These are phyloP conservation scores for Chalciporus sp. DNA, from an alignment of 1,284 basidiomycete species.

Conservation along the genomic window DNA sequence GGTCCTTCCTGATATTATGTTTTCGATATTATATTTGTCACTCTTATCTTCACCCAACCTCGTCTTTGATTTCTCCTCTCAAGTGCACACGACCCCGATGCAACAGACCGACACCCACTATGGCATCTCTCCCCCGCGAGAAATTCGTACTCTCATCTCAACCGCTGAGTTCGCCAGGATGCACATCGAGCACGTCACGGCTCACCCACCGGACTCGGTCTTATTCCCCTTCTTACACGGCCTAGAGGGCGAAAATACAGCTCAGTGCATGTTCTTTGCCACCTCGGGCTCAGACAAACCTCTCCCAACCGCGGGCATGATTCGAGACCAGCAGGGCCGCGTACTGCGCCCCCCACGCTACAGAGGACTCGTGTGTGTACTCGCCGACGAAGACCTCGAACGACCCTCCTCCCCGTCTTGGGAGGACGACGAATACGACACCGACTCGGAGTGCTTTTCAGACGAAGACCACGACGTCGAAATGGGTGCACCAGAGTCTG, in stretches of 20 bases:
- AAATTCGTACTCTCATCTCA: constrained; percentile 49
- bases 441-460: constrained; percentile 39
- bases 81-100: neutral
- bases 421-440: constrained; percentile 39
- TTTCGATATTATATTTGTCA: neutral
- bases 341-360: constrained; percentile 43
- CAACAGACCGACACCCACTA: neutral
- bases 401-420: constrained; percentile 17
- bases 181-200: constrained; percentile 61
- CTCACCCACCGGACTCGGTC: constrained; percentile 73
- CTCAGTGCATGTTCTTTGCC: constrained; percentile 79
- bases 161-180: constrained; percentile 60
- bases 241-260: constrained; percentile 75
- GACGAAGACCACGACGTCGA: constrained; percentile 36
- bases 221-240: constrained; percentile 86
- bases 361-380: constrained; percentile 75
- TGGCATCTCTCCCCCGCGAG: constrained; percentile 27
- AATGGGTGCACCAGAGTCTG: constrained; percentile 29
- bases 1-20: neutral
- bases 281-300: constrained; percentile 27
- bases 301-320: constrained; percentile 22
- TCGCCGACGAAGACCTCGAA: constrained; percentile 65
- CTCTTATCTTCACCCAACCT: neutral
- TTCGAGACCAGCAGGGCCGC: constrained; percentile 25
- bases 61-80: neutral